Evolutionary conservation across 2,329 filamentous ascomycete genomes (phyloP).

Genomic region (Plectosphaerella plurivora): DNA sequence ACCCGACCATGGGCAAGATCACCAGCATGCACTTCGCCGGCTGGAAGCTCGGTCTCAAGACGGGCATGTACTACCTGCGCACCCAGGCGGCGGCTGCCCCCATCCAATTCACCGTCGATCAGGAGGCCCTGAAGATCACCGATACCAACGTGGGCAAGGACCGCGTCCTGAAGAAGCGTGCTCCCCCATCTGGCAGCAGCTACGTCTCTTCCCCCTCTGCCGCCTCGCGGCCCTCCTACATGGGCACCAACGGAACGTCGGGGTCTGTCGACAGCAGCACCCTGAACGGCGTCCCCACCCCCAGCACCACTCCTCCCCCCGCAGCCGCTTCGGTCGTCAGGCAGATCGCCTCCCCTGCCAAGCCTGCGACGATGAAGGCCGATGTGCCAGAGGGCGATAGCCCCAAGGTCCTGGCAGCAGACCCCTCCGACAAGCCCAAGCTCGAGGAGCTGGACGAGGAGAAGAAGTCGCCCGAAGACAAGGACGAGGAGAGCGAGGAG

Average conservation of each 20-base stretch:
- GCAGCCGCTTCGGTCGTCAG: constrained; percentile 32
- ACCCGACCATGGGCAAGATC: constrained; percentile 99
- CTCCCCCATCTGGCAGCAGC: constrained; percentile 50
- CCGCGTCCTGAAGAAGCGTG: constrained; percentile 64
- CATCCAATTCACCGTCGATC: constrained; percentile 98
- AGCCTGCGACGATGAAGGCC: constrained; percentile 68
- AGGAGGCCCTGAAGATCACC: constrained; percentile 83
- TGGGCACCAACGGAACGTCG: constrained; percentile 47
- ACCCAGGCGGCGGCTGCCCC: constrained; percentile 95
- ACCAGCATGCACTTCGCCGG: constrained; percentile 99
- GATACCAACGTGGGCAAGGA: constrained; percentile 74
- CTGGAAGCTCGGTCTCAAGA: constrained; percentile 99
- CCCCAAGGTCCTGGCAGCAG: constrained; percentile 71
- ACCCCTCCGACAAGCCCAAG: constrained; percentile 59
- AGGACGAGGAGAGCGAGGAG: constrained; percentile 64
- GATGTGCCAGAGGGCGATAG: constrained; percentile 74
- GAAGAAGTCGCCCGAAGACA: constrained; percentile 62
- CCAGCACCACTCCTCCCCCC: constrained; percentile 62
- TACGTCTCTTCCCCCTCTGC: constrained; percentile 56
- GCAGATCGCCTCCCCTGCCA: constrained; percentile 48
- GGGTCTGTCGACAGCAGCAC: constrained; percentile 30
- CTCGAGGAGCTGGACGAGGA: constrained; percentile 61
- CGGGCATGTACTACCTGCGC: constrained; percentile 99
- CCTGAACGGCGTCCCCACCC: constrained; percentile 63
- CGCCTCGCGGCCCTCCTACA: constrained; percentile 64